A percentile compares a stretch with the other conserved stretches of the same genome.
These are phyloP conservation scores for Xenoacremonium recifei DNA, from an alignment of 2,329 filamentous ascomycete genomes.

Conservation along the genomic window DNA sequence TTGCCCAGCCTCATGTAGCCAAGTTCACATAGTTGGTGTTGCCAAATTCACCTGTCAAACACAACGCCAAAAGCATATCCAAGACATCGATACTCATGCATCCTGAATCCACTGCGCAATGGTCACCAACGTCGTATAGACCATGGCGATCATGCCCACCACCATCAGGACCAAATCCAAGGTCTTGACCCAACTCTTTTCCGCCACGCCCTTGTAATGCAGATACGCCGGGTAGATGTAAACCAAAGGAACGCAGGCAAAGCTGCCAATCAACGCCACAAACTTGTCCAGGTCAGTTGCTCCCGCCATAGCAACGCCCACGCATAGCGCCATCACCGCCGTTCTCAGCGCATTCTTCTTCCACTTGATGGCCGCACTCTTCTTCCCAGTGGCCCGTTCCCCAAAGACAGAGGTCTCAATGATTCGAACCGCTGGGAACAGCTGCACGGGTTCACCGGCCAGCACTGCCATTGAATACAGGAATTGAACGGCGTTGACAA, in stretches of 20 bases:
- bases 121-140: constrained; percentile 68
- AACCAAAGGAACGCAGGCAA: constrained; percentile 72
- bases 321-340: constrained; percentile 55
- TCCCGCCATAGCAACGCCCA: constrained; percentile 60
- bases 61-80: too few relatives aligned
- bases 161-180: constrained; percentile 63
- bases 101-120: constrained; percentile 34
- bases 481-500: constrained; percentile 77
- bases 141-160: constrained; percentile 64
- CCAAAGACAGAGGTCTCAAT: constrained; percentile 67
- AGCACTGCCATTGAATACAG: constrained; percentile 72
- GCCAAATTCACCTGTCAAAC: too few relatives aligned
- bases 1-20: too few relatives aligned
- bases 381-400: constrained; percentile 63
- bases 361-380: constrained; percentile 66
- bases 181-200: constrained; percentile 51
- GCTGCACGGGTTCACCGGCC: constrained; percentile 71
- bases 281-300: constrained; percentile 72
- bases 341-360: constrained; percentile 70
- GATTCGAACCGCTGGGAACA: constrained; percentile 72
- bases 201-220: constrained; percentile 67
- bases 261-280: constrained; percentile 70
- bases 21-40: too few relatives aligned
- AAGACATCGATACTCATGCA: too few relatives aligned
- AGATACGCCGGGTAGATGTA: constrained; percentile 74